Evolutionary conservation across 148 eudicot species (phyloP).

Genomic region (Heliamphora exappendiculata): DNA sequence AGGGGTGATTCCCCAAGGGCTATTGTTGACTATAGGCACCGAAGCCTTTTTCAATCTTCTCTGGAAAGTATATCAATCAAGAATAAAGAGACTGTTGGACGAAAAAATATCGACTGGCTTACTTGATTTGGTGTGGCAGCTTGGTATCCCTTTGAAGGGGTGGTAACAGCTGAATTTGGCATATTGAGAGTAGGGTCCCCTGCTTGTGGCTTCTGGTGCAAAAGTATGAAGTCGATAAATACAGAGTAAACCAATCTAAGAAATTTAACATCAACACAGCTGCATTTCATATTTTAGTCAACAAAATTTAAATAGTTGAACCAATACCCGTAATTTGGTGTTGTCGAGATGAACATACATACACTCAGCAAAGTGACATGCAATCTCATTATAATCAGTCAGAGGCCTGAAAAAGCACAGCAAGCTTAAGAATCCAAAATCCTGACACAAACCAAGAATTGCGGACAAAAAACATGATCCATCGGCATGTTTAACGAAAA

Average conservation of each 20-base stretch:
- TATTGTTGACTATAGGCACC: no score
- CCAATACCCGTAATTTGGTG: constrained; percentile 46
- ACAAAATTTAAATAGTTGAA: constrained; percentile 9
- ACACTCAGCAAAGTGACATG: constrained; percentile 77
- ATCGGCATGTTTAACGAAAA: not conserved
- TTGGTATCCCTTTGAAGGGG: constrained; percentile 49
- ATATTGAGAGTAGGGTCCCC: constrained; percentile 27
- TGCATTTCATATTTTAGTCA: not conserved
- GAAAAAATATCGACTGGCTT: constrained; percentile 8
- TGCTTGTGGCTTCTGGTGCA: constrained; percentile 29
- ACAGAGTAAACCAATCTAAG: not conserved
- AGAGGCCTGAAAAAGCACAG: constrained; percentile 55
- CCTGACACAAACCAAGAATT: not conserved
- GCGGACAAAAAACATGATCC: constrained; percentile 2
- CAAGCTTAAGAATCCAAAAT: constrained; percentile 9
- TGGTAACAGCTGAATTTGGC: constrained; percentile 31
- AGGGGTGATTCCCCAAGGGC: no score
- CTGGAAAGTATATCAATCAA: not conserved
- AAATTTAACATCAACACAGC: constrained; percentile 1
- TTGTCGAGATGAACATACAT: constrained; percentile 57
- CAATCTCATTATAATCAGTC: constrained; percentile 67
- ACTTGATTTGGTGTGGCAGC: constrained; percentile 55
- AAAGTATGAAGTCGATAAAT: constrained; percentile 5
- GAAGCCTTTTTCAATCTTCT: no score
- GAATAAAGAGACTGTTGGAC: not conserved